Conservation (phyloP, 495 filamentous ascomycete genomes). For the Penicillium coffeae region DNA sequence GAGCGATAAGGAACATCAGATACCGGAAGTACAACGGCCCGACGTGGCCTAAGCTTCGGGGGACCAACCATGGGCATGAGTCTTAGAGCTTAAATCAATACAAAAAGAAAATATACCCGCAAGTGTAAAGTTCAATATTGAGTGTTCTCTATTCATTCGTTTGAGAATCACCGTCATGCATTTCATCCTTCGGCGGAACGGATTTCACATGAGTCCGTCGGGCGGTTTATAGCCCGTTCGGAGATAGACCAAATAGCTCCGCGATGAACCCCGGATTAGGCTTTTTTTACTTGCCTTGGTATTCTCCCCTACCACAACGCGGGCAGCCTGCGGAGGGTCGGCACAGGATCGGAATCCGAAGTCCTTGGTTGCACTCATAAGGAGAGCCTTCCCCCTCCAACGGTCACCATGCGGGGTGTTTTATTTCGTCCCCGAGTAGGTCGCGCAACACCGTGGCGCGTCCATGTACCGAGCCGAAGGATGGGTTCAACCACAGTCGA, state of each 20-base stretch:
- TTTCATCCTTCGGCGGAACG: slow-evolving; percentile 4
- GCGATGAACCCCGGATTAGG: background rate
- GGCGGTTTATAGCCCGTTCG: slow-evolving; percentile 7
- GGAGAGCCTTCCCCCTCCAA: background rate
- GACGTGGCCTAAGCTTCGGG: slow-evolving; percentile 5
- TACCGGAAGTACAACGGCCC: slow-evolving; percentile 37
- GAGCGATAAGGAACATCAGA: slow-evolving; percentile 19
- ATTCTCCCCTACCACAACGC: slow-evolving; percentile 7
- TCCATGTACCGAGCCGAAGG: slow-evolving; percentile 23
- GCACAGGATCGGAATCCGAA: background rate
- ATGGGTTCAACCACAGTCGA: slow-evolving; percentile 44
- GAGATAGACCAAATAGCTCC: slow-evolving; percentile 17
- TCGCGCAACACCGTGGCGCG: slow-evolving; percentile 6
- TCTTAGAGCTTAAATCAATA: too few relatives aligned
- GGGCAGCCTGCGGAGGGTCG: slow-evolving; percentile 2
- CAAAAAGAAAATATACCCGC: too few relatives aligned
- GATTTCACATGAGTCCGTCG: slow-evolving; percentile 9
- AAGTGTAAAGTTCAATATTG: too few relatives aligned
- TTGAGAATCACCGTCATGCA: background rate
- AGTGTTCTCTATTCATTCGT: background rate
- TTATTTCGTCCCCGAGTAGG: slow-evolving; percentile 17
- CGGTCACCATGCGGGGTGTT: slow-evolving; percentile 31
- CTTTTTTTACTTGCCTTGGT: slow-evolving; percentile 4
- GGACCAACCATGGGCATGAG: slow-evolving; percentile 1
- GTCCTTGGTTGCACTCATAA: slow-evolving; percentile 8